Evolutionary conservation across 169 alveolate species (phyloP).

Genomic region (Plasmodium fragile): DNA sequence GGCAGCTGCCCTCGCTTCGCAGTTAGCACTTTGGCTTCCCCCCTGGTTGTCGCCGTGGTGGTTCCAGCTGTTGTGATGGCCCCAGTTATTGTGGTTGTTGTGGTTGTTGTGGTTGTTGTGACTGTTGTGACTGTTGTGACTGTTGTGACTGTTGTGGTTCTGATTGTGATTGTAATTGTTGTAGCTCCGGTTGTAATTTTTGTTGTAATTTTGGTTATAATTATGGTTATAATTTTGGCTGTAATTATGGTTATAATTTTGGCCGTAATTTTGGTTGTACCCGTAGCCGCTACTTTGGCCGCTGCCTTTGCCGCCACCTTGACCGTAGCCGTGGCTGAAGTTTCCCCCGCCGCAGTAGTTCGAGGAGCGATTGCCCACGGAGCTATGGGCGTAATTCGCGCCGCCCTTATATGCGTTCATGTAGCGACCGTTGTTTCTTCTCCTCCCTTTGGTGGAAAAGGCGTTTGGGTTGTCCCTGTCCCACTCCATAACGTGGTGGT

Average conservation of each 20-base stretch:
- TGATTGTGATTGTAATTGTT: not conserved
- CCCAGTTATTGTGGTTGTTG: not conserved
- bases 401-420: slow-evolving; percentile 21
- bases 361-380: not conserved
- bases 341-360: slow-evolving; percentile 8
- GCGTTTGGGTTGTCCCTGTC: not conserved
- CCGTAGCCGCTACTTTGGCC: not conserved
- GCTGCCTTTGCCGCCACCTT: not conserved
- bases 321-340: not conserved
- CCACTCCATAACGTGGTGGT: not conserved
- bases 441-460: slow-evolving; percentile 22
- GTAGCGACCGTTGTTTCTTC: slow-evolving; percentile 17
- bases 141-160: not conserved
- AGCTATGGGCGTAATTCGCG: slow-evolving; percentile 11
- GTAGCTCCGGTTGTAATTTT: not conserved
- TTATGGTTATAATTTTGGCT: not conserved
- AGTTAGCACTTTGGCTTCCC: not conserved
- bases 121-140: not conserved
- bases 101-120: not conserved
- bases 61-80: not conserved
- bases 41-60: not conserved
- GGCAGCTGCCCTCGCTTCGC: not conserved
- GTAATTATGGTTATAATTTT: not conserved
- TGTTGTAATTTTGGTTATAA: not conserved
- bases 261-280: not conserved